These are phyloP conservation scores for Apiospora sp. DNA, from an alignment of 2,329 filamentous ascomycete species.

Conservation along the genomic window DNA sequence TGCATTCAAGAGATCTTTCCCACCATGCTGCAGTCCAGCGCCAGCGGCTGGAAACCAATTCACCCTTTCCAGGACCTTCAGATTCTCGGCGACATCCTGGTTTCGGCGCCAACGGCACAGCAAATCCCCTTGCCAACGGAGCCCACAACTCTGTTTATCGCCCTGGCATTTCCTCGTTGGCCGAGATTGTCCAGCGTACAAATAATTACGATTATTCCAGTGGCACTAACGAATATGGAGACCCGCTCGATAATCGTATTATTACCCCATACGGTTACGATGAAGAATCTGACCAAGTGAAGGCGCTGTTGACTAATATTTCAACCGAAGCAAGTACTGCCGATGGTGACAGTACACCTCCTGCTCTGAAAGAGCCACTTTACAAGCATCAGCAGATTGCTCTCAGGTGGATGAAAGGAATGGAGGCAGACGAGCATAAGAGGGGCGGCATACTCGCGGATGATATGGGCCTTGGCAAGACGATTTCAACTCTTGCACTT, in stretches of 20 bases:
- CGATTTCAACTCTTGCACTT: conserved; percentile 81
- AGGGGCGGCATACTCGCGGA: conserved; percentile 82
- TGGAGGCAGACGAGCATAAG: conserved; percentile 75
- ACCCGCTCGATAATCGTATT: conserved; percentile 45
- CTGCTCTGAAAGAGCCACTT: conserved; percentile 71
- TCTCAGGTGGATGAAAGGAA: conserved; percentile 77
- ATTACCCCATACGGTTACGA: conserved; percentile 45
- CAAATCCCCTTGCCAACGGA: conserved; percentile 24
- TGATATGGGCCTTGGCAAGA: conserved; percentile 87
- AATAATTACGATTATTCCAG: conserved; percentile 46
- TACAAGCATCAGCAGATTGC: conserved; percentile 86
- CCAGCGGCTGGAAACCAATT: not conserved
- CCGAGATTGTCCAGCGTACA: conserved; percentile 49
- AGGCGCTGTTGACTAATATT: conserved; percentile 75
- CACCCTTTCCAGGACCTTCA: not conserved
- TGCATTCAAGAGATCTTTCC: not conserved
- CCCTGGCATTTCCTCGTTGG: conserved; percentile 33
- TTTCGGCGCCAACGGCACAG: conserved; percentile 25
- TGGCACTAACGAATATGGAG: conserved; percentile 46
- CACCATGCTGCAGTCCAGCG: not conserved
- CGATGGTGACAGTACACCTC: conserved; percentile 70
- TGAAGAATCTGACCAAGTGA: conserved; percentile 43
- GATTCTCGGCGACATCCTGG: conserved; percentile 22
- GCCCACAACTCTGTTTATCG: conserved; percentile 29
- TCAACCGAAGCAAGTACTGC: conserved; percentile 73